A percentile compares a stretch with the other conserved stretches of the same genome.
Conservation (phyloP, 2,329 filamentous ascomycete species). For the Fusarium foetens region DNA sequence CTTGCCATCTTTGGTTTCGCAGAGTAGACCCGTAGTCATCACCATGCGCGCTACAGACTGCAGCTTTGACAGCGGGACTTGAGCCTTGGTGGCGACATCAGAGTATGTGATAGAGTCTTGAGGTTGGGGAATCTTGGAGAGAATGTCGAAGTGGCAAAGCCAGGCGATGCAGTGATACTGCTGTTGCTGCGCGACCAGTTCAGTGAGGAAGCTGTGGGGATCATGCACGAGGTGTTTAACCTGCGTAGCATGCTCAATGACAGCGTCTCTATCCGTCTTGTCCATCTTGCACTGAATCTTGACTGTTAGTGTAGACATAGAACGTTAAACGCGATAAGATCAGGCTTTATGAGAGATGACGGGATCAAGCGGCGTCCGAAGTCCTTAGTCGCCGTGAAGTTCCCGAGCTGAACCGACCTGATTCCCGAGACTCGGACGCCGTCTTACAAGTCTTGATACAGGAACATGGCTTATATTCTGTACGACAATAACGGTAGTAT, state of each 20-base stretch:
- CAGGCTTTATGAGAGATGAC: slow-evolving; percentile 6
- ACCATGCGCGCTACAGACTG: slow-evolving; percentile 48
- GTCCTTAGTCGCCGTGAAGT: slow-evolving; percentile 15
- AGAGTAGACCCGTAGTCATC: slow-evolving; percentile 50
- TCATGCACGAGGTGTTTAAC: slow-evolving; percentile 25
- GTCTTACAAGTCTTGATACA: slow-evolving; percentile 1
- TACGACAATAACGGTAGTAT: neutral
- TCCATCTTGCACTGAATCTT: neutral
- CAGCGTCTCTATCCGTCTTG: slow-evolving; percentile 26
- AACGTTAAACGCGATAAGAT: neutral
- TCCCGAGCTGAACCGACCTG: slow-evolving; percentile 5
- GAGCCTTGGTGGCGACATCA: slow-evolving; percentile 15
- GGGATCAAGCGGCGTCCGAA: slow-evolving; percentile 14
- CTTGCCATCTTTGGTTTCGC: slow-evolving; percentile 43
- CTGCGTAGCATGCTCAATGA: slow-evolving; percentile 28
- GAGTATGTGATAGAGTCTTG: neutral
- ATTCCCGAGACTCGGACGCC: slow-evolving; percentile 18
- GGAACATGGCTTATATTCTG: neutral
- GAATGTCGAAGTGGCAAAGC: slow-evolving; percentile 28
- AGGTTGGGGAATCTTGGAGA: slow-evolving; percentile 16
- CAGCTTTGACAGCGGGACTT: slow-evolving; percentile 14
- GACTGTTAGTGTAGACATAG: neutral
- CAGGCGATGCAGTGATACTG: slow-evolving; percentile 31
- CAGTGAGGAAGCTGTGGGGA: slow-evolving; percentile 31
- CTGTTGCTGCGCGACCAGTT: slow-evolving; percentile 27